Evolutionary conservation across 345 rosid genomes (phyloP).

Genomic region (Durio zibethinus): DNA sequence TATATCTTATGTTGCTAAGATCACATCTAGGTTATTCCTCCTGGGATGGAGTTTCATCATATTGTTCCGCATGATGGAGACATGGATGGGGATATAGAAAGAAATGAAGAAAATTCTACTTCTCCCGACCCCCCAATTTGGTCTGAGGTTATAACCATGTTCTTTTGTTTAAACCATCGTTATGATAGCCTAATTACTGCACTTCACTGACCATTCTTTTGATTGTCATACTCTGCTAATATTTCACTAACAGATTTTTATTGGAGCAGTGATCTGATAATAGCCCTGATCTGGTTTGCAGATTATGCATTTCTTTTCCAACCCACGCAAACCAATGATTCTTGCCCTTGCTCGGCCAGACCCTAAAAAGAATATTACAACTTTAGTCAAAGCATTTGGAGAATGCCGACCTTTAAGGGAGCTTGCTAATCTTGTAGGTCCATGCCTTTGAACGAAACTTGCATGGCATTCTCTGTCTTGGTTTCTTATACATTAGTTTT

Average conservation of each 20-base stretch:
- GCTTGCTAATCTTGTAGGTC: constrained; percentile 74
- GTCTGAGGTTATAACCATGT: constrained; percentile 55
- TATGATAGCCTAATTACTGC: not conserved
- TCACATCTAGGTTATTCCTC: constrained; percentile 72
- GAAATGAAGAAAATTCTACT: constrained; percentile 52
- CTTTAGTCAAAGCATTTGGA: constrained; percentile 85
- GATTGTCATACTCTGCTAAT: not conserved
- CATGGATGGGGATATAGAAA: constrained; percentile 58
- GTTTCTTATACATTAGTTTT: not conserved
- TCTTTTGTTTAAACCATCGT: not conserved
- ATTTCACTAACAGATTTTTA: not conserved
- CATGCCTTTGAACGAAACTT: constrained; percentile 1
- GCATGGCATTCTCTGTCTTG: not conserved
- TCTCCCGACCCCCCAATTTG: constrained; percentile 75
- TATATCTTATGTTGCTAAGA: not conserved
- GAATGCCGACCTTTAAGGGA: constrained; percentile 69
- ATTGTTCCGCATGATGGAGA: constrained; percentile 71
- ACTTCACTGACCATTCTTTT: not conserved
- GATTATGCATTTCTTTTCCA: constrained; percentile 82
- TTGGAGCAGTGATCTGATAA: not conserved
- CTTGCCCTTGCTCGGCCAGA: constrained; percentile 88
- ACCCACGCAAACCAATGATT: constrained; percentile 78
- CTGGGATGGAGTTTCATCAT: constrained; percentile 94
- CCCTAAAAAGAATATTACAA: constrained; percentile 78
- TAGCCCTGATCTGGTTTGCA: constrained; percentile 31